These are phyloP conservation scores for Pythium sp. DNA, from an alignment of 352 stramenopile species.

Conservation along the genomic window DNA sequence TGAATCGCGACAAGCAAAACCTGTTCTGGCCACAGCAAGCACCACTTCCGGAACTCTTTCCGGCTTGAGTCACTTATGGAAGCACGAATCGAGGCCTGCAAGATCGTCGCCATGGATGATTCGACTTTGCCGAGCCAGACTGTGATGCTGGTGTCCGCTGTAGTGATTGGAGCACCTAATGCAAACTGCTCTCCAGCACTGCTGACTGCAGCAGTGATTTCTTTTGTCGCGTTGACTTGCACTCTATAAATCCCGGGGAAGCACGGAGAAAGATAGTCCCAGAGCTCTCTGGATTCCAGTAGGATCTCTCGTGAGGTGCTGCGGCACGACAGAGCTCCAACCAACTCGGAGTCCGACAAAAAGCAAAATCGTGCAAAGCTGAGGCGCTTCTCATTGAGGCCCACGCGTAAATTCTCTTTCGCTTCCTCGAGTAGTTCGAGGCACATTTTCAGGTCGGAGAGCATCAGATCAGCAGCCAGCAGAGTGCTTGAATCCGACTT, in stretches of 20 bases:
- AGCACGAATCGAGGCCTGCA: conserved; percentile 64
- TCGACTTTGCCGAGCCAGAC: conserved; percentile 68
- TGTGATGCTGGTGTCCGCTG: conserved; percentile 28
- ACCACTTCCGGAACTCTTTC: conserved; percentile 86
- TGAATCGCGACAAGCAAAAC: conserved; percentile 52
- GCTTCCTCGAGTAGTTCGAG: conserved; percentile 43
- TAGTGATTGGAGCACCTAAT: conserved; percentile 53
- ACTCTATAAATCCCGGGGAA: conserved; percentile 59
- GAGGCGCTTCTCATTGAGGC: conserved; percentile 47
- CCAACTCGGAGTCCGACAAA: conserved; percentile 57
- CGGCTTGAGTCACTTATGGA: conserved; percentile 56
- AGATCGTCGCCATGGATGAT: conserved; percentile 49
- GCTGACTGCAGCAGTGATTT: conserved; percentile 60
- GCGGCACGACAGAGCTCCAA: conserved; percentile 35
- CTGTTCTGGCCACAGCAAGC: conserved; percentile 74
- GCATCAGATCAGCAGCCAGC: conserved; percentile 12
- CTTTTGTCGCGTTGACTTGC: conserved; percentile 40
- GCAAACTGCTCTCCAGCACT: conserved; percentile 48
- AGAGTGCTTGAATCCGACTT: neutral
- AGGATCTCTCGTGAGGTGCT: conserved; percentile 1
- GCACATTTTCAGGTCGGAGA: conserved; percentile 36
- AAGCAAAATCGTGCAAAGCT: conserved; percentile 73
- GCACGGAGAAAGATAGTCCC: conserved; percentile 42
- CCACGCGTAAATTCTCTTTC: conserved; percentile 35
- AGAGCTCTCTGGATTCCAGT: conserved; percentile 28